These are phyloP conservation scores for Epichloe baconii DNA, from an alignment of 2,329 filamentous ascomycete species.

Conservation along the genomic window DNA sequence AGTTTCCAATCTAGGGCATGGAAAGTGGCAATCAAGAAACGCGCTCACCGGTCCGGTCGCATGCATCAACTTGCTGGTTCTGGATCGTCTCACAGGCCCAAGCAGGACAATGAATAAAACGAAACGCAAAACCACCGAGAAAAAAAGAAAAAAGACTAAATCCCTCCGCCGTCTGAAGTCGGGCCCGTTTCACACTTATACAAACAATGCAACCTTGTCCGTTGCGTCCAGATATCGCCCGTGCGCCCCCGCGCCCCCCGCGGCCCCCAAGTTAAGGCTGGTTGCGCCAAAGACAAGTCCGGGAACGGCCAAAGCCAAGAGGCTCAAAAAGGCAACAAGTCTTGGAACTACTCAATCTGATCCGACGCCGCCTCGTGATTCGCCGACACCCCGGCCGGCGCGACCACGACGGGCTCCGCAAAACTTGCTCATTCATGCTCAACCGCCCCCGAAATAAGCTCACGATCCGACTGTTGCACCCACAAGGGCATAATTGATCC, in stretches of 20 bases:
- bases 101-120: too few species aligned
- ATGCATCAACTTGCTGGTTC: neutral
- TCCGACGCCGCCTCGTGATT: neutral
- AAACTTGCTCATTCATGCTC: slow-evolving; percentile 28
- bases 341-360: neutral
- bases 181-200: neutral
- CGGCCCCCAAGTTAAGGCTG: too few species aligned
- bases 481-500: too few species aligned
- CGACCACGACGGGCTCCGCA: slow-evolving; percentile 7
- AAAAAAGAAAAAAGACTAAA: neutral
- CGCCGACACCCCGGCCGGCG: neutral
- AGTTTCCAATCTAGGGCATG: neutral
- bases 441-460: slow-evolving; percentile 2
- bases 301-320: neutral
- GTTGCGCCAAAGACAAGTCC: neutral
- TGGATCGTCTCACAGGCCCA: too few species aligned
- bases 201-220: too few species aligned
- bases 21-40: neutral
- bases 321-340: neutral
- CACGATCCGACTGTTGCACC: too few species aligned
- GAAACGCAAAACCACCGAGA: neutral
- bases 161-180: neutral
- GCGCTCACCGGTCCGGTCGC: neutral
- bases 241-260: too few species aligned
- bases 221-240: too few species aligned